phyloP scores from a whole-genome alignment of 148 eudicot genomes.

The Chenopodium formosanum region DNA sequence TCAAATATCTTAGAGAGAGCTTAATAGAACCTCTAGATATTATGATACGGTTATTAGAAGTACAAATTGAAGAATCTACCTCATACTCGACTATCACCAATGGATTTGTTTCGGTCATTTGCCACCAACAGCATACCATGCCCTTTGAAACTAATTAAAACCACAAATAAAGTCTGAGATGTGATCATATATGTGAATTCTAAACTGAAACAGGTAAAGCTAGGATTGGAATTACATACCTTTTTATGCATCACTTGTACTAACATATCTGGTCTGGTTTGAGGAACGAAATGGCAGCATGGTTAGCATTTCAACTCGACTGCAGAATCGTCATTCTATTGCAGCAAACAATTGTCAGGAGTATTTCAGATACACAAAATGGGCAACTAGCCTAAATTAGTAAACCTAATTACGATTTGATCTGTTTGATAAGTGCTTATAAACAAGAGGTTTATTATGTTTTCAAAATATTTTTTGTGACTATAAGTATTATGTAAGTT shows the following conservation, averaged over 20 bases:
- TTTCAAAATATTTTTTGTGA: no score
- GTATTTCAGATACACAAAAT: not conserved
- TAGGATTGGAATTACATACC: constrained; percentile 27
- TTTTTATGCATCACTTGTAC: constrained; percentile 37
- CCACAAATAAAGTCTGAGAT: not conserved
- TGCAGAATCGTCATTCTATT: constrained; percentile 17
- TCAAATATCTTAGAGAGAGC: no score
- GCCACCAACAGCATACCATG: constrained; percentile 93
- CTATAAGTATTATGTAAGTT: no score
- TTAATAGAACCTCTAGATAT: no score
- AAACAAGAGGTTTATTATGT: no score
- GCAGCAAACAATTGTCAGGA: not conserved
- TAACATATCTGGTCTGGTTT: constrained; percentile 28
- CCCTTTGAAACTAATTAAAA: constrained; percentile 59
- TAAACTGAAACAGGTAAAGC: not conserved
- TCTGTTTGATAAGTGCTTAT: no score
- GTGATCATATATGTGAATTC: not conserved
- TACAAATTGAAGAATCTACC: constrained; percentile 36
- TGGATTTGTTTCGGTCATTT: constrained; percentile 62
- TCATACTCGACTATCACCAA: constrained; percentile 72
- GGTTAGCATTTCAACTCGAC: constrained; percentile 29
- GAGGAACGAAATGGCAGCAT: constrained; percentile 31
- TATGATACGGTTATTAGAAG: no score
- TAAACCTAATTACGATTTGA: no score
- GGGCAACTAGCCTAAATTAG: not conserved